Evolutionary conservation across 2,329 filamentous ascomycete genomes (phyloP).

Genomic region (Aspergillus novoparasiticus): DNA sequence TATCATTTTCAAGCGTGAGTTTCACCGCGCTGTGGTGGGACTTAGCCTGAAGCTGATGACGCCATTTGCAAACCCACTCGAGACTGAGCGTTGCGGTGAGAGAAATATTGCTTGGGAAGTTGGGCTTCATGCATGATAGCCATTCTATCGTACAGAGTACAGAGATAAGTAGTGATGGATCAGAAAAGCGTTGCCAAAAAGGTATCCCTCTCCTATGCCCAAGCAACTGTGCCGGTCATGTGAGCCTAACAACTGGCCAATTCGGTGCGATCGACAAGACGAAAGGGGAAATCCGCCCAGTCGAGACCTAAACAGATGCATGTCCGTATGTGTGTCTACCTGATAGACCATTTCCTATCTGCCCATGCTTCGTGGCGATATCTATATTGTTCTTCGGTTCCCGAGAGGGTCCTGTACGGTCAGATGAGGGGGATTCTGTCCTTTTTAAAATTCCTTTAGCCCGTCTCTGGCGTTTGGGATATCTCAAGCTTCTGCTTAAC

Average conservation of each 20-base stretch:
- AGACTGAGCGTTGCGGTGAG: background rate
- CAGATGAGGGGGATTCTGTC: background rate
- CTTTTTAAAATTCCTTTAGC: background rate
- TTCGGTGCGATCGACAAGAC: background rate
- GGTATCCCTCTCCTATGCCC: background rate
- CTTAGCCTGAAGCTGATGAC: background rate
- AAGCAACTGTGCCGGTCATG: background rate
- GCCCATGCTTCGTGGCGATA: background rate
- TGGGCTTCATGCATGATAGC: background rate
- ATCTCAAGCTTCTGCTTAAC: background rate
- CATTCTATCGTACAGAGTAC: background rate
- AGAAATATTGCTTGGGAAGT: background rate
- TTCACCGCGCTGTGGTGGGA: background rate
- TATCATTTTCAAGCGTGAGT: background rate
- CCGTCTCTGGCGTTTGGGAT: background rate
- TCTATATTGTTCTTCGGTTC: background rate
- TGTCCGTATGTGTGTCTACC: background rate
- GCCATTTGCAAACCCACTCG: background rate
- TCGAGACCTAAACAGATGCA: background rate
- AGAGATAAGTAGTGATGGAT: background rate
- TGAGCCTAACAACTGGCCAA: background rate
- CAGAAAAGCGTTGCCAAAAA: background rate
- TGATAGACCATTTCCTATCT: background rate
- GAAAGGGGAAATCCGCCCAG: background rate
- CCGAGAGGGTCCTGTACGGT: background rate